Evolutionary conservation across 768 basidiomycete species (phyloP), one percentile per base, ranked within the genome.

Genomic region (Podaxis rugospora): DNA sequence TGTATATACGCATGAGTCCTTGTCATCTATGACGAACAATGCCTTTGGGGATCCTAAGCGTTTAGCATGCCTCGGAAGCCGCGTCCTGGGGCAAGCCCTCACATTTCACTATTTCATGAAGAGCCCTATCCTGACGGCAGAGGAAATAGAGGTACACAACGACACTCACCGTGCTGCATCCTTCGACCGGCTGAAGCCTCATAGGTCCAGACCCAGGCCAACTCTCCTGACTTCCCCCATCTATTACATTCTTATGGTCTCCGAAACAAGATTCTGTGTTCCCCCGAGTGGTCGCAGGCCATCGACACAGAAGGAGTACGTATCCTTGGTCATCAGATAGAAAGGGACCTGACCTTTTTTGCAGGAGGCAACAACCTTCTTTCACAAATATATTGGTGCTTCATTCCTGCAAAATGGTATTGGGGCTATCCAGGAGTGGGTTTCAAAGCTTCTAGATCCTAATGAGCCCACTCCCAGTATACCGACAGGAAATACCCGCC

Each of bases 381-480:
- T 88, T 63, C 66, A 81, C 65, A 81, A 82, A 18, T 89, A 88
- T 63, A 74, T 89, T 11, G 89, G 87, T 7, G 89, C 86, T n/a
- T 70, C 87, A 11, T 86, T 82, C 68, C 74, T 80, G n/a, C 81
- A 83, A 54, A 80, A 76, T 57, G 88, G 88, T 21, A 67, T 82
- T 37, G 47, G 66, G 3, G 67, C 70, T 5, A 75, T 89, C 52
- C 77, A 84, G 66, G 66, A 71, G 23, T 90, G 87, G 87, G 80
- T 89, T 35, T 80, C 81, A 51, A 75, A 74, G 55, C 75, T 88
- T 27, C 74, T 89, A 53, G 80, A 79, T 64, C 85, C 87, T 6
- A 71, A 72, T 16, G 40, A 14, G 66, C 71, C 62, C 63, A 50
- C 52, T 40, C 49, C 55, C 9, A 32, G 28, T n/a, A 14, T 63